Base-by-base conservation (phyloP, 1,139 yeast genomes). In the Candida sojae region DNA sequence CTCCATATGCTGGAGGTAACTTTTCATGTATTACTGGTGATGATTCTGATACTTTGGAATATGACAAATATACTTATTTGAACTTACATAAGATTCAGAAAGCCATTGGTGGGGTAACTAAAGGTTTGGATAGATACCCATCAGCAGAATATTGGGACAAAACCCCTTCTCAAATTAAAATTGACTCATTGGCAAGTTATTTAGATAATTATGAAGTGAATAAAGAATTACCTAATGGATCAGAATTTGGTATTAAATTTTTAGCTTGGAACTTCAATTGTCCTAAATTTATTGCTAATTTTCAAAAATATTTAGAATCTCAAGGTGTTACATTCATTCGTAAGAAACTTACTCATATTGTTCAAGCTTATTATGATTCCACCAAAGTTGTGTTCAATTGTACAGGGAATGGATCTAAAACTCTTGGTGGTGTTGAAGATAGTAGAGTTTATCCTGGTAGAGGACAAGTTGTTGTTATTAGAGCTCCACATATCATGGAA, bases 1-100 rank as follows among this genome's bases (percentile, higher is more conserved):
- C 91, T 0, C 95, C 95, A 1, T 85, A 86, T 77, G 92, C 92
- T 0, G 89, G 89, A n/a, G 89, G 87, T 1, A 81, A 82, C 63
- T 83, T 84, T 59, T 82, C 88, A 3, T 80, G 86, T 58, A 83
- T 85, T 48, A 77, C 88, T 0, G 86, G 83, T 1, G 75, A 76
- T 52, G 86, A 81, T 54, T 70, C 73, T 2, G 75, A 69, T 7
- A 77, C 84, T 0, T 58, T 84, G 46, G 63, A 61, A 10, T 82
- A 70, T 55, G 91, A 86, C 58, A 75, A 74, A 56, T 69, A 66
- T 57, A 82, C 89, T 1, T 86, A 82, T 61, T 60, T 68, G 30
- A 73, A 80, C 56, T 64, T 86, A 39, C 61, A 55, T 3, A 58
- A 61, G 39, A 55, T 86, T 38, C 80, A 76, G 56, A 51, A 56